Percentiles rank a stretch among this genome's conserved stretches.
phyloP scores from a whole-genome alignment of 257 asterid genomes.

The Nicotiana sylvestris region DNA sequence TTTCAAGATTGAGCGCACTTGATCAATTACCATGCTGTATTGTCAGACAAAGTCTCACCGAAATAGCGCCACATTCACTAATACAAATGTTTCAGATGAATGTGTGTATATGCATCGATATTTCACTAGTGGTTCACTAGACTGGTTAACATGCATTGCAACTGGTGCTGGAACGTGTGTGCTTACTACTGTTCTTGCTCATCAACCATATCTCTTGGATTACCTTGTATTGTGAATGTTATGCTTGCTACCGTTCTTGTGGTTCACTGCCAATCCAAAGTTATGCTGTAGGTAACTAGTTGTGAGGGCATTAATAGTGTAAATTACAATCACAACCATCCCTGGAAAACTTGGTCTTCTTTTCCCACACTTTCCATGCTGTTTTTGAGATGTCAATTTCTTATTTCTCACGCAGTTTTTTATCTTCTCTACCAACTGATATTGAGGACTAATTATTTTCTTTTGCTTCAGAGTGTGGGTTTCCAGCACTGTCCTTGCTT shows the following conservation, averaged over 20 bases:
- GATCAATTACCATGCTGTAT: background rate
- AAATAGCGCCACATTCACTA: background rate
- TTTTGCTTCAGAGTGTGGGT: slow-evolving; percentile 47
- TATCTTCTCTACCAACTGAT: background rate
- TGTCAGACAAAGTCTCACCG: background rate
- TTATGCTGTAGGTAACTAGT: background rate
- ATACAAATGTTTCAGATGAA: background rate
- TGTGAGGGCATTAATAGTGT: background rate
- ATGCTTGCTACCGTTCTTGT: background rate
- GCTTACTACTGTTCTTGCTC: no score
- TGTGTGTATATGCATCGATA: no score
- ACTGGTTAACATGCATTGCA: background rate
- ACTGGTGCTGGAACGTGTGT: background rate
- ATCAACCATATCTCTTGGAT: no score
- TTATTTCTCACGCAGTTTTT: background rate
- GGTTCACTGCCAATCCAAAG: background rate
- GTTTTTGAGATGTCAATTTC: background rate
- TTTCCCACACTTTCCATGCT: background rate
- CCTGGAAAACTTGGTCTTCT: background rate
- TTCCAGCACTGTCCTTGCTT: slow-evolving; percentile 61
- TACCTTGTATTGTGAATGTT: background rate
- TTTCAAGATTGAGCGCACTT: background rate
- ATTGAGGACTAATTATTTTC: background rate
- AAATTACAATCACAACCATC: background rate
- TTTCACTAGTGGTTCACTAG: no score